Evolutionary conservation across 371 early-diverging fungal genomes (phyloP).

Genomic region (Batrachochytrium dendrobatidis): DNA sequence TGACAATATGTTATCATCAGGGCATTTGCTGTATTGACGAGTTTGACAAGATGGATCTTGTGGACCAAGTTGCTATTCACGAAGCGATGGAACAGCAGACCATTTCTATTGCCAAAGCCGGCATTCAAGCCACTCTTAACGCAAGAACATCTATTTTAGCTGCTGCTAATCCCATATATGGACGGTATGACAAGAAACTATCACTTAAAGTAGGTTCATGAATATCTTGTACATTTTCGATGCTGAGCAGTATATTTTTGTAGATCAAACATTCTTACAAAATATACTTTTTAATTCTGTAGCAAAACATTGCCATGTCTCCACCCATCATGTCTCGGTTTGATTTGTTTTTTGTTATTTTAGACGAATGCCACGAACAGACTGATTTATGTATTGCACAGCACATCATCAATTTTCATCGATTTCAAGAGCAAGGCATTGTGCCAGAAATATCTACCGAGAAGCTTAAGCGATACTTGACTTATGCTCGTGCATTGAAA

Average conservation of each 20-base stretch:
- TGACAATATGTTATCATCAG: slow-evolving; percentile 36
- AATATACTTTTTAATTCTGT: slow-evolving; percentile 7
- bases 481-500: slow-evolving; percentile 79
- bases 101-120: slow-evolving; percentile 99
- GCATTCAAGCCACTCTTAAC: slow-evolving; percentile 98
- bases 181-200: slow-evolving; percentile 91
- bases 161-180: slow-evolving; percentile 98
- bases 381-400: slow-evolving; percentile 91
- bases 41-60: slow-evolving; percentile 99
- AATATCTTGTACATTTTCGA: slow-evolving; percentile 20
- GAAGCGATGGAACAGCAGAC: slow-evolving; percentile 99
- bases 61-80: slow-evolving; percentile 99
- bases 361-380: slow-evolving; percentile 90
- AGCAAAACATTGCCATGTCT: slow-evolving; percentile 97
- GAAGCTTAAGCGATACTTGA: slow-evolving; percentile 77
- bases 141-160: slow-evolving; percentile 98
- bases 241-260: slow-evolving; percentile 74
- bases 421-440: slow-evolving; percentile 61
- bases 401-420: slow-evolving; percentile 92
- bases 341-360: slow-evolving; percentile 97
- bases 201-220: slow-evolving; percentile 78
- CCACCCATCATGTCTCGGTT: slow-evolving; percentile 99
- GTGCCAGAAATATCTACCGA: slow-evolving; percentile 67
- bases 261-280: slow-evolving; percentile 6
- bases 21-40: slow-evolving; percentile 99